These are phyloP conservation scores for Bretschneidera sinensis DNA, from an alignment of 345 rosid species.

Conservation along the genomic window DNA sequence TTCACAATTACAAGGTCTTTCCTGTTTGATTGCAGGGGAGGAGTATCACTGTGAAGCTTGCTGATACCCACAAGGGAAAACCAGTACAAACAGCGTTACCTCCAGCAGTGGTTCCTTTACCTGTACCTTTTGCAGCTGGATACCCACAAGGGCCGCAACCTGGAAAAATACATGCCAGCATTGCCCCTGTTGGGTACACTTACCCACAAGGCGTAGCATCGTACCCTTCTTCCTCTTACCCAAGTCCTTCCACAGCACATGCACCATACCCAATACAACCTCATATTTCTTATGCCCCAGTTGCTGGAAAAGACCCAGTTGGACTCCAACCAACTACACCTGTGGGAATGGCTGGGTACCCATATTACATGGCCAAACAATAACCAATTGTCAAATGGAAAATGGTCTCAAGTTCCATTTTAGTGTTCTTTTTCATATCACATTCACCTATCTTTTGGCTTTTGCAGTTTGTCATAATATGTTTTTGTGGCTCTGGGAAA, in stretches of 20 bases:
- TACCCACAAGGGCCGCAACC: slow-evolving; percentile 49
- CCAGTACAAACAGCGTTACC: slow-evolving; percentile 31
- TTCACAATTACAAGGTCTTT: slow-evolving; percentile 1
- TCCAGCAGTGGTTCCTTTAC: slow-evolving; percentile 29
- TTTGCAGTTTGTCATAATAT: too few relatives aligned
- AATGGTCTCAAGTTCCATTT: too few relatives aligned
- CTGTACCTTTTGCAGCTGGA: slow-evolving; percentile 33
- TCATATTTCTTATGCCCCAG: slow-evolving; percentile 28
- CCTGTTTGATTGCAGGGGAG: slow-evolving; percentile 36
- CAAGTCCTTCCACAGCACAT: slow-evolving; percentile 36
- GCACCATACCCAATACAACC: slow-evolving; percentile 33
- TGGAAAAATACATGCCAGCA: slow-evolving; percentile 33
- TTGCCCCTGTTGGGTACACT: slow-evolving; percentile 32
- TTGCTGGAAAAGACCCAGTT: slow-evolving; percentile 28
- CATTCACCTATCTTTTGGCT: too few relatives aligned
- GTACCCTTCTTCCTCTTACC: slow-evolving; percentile 34
- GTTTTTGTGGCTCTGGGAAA: not conserved
- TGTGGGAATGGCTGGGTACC: slow-evolving; percentile 50
- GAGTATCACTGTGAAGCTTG: slow-evolving; percentile 48
- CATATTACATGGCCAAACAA: slow-evolving; percentile 32
- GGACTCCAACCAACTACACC: slow-evolving; percentile 31
- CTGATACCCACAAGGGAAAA: slow-evolving; percentile 50
- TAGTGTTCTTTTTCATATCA: too few relatives aligned
- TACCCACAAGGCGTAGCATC: slow-evolving; percentile 39
- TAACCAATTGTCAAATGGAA: not conserved